These are phyloP conservation scores for Andrographis paniculata DNA, from an alignment of 305 asterid species.

Conservation along the genomic window DNA sequence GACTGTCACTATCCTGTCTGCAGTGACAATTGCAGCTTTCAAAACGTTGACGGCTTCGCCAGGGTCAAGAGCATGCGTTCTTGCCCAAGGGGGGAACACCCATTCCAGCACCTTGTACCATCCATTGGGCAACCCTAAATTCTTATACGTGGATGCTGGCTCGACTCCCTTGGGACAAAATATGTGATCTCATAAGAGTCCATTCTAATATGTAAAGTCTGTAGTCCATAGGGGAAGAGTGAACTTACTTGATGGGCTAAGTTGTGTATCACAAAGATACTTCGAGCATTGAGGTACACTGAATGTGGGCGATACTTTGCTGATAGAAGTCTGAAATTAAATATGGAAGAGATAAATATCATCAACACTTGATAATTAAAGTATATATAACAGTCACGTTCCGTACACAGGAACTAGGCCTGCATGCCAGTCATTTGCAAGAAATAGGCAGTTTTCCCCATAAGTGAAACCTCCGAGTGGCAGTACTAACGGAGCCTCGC, in stretches of 20 bases:
- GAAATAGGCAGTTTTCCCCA: slow-evolving; percentile 84
- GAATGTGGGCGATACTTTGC: slow-evolving; percentile 92
- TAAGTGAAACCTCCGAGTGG: slow-evolving; percentile 89
- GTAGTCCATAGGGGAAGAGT: slow-evolving; percentile 1
- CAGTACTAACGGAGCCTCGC: slow-evolving; percentile 96
- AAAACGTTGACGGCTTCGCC: slow-evolving; percentile 93
- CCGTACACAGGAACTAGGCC: slow-evolving; percentile 94
- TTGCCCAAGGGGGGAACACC: slow-evolving; percentile 96
- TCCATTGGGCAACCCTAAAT: slow-evolving; percentile 73
- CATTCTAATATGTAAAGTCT: slow-evolving; percentile 1
- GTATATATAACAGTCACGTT: no score
- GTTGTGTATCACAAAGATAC: slow-evolving; percentile 74
- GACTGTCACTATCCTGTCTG: slow-evolving; percentile 89
- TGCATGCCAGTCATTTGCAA: slow-evolving; percentile 99
- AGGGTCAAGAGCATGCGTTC: slow-evolving; percentile 91
- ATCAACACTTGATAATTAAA: slow-evolving; percentile 13
- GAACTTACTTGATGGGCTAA: slow-evolving; percentile 86
- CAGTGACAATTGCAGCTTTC: slow-evolving; percentile 83
- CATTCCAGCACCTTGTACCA: slow-evolving; percentile 96
- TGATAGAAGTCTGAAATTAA: slow-evolving; percentile 66
- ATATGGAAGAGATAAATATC: background rate
- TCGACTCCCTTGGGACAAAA: slow-evolving; percentile 68
- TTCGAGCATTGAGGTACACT: slow-evolving; percentile 87
- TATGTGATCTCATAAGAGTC: background rate
- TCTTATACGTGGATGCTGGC: slow-evolving; percentile 60